Conservation (phyloP, 108 stramenopile species). For the Pseudonitzschia delicatissima region DNA sequence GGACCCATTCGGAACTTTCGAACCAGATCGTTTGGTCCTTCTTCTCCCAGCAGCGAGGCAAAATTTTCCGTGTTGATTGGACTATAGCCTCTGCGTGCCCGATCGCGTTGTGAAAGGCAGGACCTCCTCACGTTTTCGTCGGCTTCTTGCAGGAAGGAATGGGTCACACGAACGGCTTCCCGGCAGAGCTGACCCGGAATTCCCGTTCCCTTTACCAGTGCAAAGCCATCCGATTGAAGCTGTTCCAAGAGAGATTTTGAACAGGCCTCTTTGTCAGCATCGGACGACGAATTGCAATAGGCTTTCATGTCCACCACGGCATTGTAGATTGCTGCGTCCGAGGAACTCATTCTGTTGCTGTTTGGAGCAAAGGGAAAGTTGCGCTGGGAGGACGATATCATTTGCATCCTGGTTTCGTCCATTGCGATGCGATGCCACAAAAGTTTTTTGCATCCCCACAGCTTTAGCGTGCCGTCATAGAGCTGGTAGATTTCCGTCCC, state of each 20-base stretch:
- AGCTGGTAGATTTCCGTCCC: constrained; percentile 75
- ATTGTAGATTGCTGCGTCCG: constrained; percentile 2
- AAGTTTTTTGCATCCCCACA: constrained; percentile 69
- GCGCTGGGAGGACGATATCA: constrained; percentile 42
- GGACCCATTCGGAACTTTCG: constrained; percentile 73
- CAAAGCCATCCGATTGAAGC: constrained; percentile 56
- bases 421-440: constrained; percentile 78
- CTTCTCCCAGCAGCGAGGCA: constrained; percentile 55
- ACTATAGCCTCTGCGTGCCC: constrained; percentile 69
- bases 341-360: neutral
- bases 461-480: constrained; percentile 78
- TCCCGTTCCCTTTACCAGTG: constrained; percentile 47
- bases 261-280: constrained; percentile 10
- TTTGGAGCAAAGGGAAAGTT: constrained; percentile 73
- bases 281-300: constrained; percentile 28
- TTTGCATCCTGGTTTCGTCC: constrained; percentile 57
- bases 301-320: constrained; percentile 44
- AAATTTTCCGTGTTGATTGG: constrained; percentile 75
- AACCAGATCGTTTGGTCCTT: constrained; percentile 73
- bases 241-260: constrained; percentile 26
- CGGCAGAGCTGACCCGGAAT: constrained; percentile 35
- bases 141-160: constrained; percentile 58
- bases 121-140: constrained; percentile 63
- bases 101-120: constrained; percentile 55
- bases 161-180: constrained; percentile 46